Conservation (phyloP, 164 flowering plant species). For the Kingdonia uniflora region DNA sequence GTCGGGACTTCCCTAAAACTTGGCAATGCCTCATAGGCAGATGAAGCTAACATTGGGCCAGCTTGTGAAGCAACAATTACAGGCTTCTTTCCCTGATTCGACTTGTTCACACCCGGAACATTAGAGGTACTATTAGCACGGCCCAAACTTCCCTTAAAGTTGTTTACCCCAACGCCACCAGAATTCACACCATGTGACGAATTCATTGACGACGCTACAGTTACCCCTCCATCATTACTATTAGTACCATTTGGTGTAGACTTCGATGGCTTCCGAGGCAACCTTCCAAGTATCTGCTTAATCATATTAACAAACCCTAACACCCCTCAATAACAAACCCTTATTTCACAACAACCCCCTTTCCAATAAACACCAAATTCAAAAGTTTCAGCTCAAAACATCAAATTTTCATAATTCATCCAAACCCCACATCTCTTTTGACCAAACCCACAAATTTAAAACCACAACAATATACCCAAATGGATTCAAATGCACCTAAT, state of each 20-base stretch:
- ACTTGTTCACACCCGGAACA: slow-evolving; percentile 12
- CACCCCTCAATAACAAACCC: too few species aligned
- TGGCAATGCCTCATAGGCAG: slow-evolving; percentile 52
- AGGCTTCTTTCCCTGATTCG: slow-evolving; percentile 42
- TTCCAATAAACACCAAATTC: too few species aligned
- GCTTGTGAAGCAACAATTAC: too few species aligned
- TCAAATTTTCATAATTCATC: too few species aligned
- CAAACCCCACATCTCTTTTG: too few species aligned
- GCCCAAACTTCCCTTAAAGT: slow-evolving; percentile 16
- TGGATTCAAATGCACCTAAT: too few species aligned
- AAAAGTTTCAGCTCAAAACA: too few species aligned
- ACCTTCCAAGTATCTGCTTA: slow-evolving; percentile 63
- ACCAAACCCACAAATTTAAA: too few species aligned
- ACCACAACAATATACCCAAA: too few species aligned
- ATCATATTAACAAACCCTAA: slow-evolving; percentile 26
- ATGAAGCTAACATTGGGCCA: slow-evolving; percentile 16
- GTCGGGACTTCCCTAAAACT: slow-evolving; percentile 64
- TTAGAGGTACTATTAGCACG: slow-evolving; percentile 22
- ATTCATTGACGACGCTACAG: slow-evolving; percentile 13
- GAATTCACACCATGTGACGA: slow-evolving; percentile 23
- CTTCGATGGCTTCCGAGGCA: slow-evolving; percentile 68
- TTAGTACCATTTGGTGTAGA: slow-evolving; percentile 28
- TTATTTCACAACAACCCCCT: too few species aligned
- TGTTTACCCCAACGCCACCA: slow-evolving; percentile 12
- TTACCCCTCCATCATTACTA: slow-evolving; percentile 24